These are phyloP conservation scores for Penicillium cataractarum DNA, from an alignment of 495 filamentous ascomycete genomes.

Conservation along the genomic window DNA sequence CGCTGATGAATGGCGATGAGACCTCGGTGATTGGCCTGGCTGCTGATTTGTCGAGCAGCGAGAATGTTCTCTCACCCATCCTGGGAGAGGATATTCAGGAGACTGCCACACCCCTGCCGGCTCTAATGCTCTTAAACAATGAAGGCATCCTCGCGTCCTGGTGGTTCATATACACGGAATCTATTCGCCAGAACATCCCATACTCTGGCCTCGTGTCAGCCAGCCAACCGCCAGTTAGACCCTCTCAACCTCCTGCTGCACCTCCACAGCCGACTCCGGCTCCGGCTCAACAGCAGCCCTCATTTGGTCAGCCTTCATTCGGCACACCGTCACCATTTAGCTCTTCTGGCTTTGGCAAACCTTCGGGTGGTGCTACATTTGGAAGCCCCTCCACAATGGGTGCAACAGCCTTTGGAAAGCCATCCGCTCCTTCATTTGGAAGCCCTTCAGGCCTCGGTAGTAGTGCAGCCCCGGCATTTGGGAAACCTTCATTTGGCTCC, in stretches of 20 bases:
- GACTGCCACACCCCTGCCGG: conserved; percentile 81
- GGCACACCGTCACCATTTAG: conserved; percentile 44
- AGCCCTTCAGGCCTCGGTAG: conserved; percentile 33
- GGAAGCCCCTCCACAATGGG: conserved; percentile 43
- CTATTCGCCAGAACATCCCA: conserved; percentile 69
- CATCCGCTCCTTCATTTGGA: conserved; percentile 27
- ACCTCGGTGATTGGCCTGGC: conserved; percentile 81
- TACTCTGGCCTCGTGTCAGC: conserved; percentile 69
- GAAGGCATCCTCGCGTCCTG: conserved; percentile 83
- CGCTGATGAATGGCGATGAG: conserved; percentile 72
- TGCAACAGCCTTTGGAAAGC: conserved; percentile 43
- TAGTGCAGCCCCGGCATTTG: conserved; percentile 49
- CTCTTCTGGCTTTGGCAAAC: conserved; percentile 34
- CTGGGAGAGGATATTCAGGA: conserved; percentile 73
- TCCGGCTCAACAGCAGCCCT: conserved; percentile 31
- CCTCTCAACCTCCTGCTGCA: conserved; percentile 20
- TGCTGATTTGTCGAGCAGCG: conserved; percentile 79
- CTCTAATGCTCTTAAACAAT: conserved; percentile 82
- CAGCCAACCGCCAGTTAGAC: conserved; percentile 37
- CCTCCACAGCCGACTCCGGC: conserved; percentile 11
- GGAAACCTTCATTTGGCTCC: conserved; percentile 48
- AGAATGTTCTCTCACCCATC: conserved; percentile 78
- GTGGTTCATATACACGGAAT: conserved; percentile 90
- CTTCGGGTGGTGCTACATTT: conserved; percentile 37
- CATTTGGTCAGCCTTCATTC: conserved; percentile 48